Conservation (phyloP, 2,329 filamentous ascomycete species). For the Monosporascus sp. region DNA sequence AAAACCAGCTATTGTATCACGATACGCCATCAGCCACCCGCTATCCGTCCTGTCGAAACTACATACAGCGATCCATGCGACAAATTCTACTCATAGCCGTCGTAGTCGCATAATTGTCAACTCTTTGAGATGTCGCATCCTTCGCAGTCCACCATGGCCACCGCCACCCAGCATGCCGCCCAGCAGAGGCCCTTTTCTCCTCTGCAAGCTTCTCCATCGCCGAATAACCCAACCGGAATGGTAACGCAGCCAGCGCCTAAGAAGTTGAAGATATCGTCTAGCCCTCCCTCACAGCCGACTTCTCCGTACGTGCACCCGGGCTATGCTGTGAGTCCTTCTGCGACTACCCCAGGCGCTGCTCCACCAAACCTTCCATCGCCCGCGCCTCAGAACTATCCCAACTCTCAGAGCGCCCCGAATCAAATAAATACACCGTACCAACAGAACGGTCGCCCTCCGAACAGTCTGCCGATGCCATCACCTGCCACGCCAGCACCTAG, state of each 20-base stretch:
- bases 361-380: constrained; percentile 31
- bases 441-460: constrained; percentile 19
- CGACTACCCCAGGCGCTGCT: constrained; percentile 25
- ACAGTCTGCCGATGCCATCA: constrained; percentile 12
- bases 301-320: constrained; percentile 55
- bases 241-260: constrained; percentile 65
- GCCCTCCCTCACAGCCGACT: constrained; percentile 60
- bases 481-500: constrained; percentile 13
- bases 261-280: constrained; percentile 65
- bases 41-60: too few relatives aligned
- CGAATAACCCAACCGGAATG: constrained; percentile 47
- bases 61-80: neutral
- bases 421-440: constrained; percentile 27
- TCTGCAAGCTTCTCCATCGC: constrained; percentile 55
- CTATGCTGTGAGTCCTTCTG: constrained; percentile 42
- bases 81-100: neutral
- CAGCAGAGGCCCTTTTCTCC: constrained; percentile 24
- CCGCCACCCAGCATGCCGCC: constrained; percentile 29
- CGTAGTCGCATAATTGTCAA: neutral
- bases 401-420: constrained; percentile 20
- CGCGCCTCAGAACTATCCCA: constrained; percentile 22
- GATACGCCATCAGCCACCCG: too few relatives aligned
- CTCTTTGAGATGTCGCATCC: constrained; percentile 22
- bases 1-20: too few relatives aligned
- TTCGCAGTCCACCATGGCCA: constrained; percentile 21